phyloP scores from a whole-genome alignment of 108 stramenopile genomes.

The Aurantiochytrium sp. region DNA sequence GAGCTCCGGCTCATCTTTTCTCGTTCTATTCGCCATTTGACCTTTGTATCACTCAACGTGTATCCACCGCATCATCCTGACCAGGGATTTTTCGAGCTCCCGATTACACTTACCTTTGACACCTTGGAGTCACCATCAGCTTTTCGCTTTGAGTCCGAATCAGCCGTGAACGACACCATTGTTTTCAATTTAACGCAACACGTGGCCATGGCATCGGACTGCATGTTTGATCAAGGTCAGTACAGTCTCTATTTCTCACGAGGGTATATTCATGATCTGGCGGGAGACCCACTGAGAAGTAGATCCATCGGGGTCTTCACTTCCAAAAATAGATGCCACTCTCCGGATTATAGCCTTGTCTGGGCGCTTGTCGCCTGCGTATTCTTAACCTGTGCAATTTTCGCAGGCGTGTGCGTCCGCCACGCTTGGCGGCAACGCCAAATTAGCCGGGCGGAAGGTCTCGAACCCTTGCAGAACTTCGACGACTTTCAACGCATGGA shows the following conservation, averaged over 20 bases:
- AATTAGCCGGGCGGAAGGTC: neutral
- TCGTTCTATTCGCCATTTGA: neutral
- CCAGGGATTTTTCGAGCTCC: neutral
- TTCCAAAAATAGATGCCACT: neutral
- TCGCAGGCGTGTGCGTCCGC: neutral
- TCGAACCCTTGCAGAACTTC: neutral
- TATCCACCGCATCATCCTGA: neutral
- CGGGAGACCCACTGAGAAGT: neutral
- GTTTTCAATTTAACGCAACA: neutral
- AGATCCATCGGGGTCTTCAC: neutral
- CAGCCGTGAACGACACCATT: neutral
- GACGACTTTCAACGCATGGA: neutral
- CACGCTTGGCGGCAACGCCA: neutral
- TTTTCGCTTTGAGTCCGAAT: neutral
- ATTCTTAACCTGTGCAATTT: neutral
- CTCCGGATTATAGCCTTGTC: neutral
- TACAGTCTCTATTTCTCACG: neutral
- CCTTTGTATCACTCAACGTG: neutral
- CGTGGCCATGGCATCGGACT: neutral
- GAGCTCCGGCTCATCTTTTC: neutral
- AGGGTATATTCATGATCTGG: neutral
- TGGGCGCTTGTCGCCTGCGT: neutral
- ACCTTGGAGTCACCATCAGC: too few relatives aligned
- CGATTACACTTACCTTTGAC: neutral
- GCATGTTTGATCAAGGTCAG: neutral